Percentiles rank a stretch among this genome's conserved stretches.
Evolutionary conservation across 2,329 filamentous ascomycete genomes (phyloP).

Genomic region (Diaporthe velutina): DNA sequence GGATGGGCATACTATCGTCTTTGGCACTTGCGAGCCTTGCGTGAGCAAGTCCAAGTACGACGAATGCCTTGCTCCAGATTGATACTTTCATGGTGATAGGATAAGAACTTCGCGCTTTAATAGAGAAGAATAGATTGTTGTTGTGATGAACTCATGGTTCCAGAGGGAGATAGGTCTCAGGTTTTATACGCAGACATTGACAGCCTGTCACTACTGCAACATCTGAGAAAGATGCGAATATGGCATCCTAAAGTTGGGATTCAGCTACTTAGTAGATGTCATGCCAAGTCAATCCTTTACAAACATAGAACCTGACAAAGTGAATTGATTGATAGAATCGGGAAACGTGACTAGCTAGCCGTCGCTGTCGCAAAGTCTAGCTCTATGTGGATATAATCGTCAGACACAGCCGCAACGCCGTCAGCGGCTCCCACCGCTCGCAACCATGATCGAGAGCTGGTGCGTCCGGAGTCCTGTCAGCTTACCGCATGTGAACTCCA

Average conservation of each 20-base stretch:
- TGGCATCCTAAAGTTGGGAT: not conserved
- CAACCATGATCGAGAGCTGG: not conserved
- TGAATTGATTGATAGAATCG: not conserved
- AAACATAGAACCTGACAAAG: not conserved
- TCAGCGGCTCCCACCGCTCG: not conserved
- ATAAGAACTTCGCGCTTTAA: not conserved
- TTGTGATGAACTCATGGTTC: not conserved
- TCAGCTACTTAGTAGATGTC: not conserved
- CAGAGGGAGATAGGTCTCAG: not conserved
- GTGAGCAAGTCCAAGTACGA: not conserved
- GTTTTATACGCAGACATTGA: not conserved
- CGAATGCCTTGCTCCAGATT: not conserved
- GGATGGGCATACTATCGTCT: not conserved
- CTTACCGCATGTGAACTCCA: not conserved
- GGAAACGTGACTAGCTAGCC: not conserved
- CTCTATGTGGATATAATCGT: not conserved
- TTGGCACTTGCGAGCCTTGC: not conserved
- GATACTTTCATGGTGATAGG: not conserved
- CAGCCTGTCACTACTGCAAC: not conserved
- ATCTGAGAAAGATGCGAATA: not conserved
- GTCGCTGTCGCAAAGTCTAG: conserved; percentile 21
- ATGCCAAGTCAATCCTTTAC: not conserved
- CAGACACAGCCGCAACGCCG: conserved; percentile 9
- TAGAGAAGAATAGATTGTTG: not conserved
- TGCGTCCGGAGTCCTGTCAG: not conserved